Evolutionary conservation across 2,329 filamentous ascomycete genomes (phyloP), one percentile per base, ranked within the genome.

Genomic region (Ceratocystis variospora): DNA sequence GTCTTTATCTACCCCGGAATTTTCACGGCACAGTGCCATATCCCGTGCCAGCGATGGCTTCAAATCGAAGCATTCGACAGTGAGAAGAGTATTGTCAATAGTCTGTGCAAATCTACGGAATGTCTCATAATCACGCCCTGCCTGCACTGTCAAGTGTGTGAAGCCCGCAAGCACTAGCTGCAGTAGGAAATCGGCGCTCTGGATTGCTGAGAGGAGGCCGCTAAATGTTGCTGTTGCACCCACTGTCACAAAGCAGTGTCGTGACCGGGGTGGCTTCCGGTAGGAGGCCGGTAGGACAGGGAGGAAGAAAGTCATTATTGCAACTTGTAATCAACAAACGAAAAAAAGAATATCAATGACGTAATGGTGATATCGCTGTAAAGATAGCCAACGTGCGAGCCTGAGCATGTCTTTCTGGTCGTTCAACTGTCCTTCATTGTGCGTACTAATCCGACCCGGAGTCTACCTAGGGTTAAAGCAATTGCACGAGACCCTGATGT

Each of bases 201-300:
- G 77, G 10, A 87, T 82, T 41, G 87, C 83, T 55, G 80, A 76
- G 66, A 96, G 81, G 1, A 99, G 82, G 5, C 80, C 75, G 64
- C 81, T 79, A 76, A 99, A 99, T 22, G 87, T 83, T 17, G 92
- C 91, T 0, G 93, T 99, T 5, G 94, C 93, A 66, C 94, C 94
- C 37, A 96, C 88, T 0, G 94, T 97, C 66, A 96, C 87, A 70
- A 99, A 89, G 73, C 89, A 94, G 64, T 78, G 73, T 19, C 66
- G 66, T 10, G 62, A 31, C 31, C 8, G 59, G 19, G 71, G 62
- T 5, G 59, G 44, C 5, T 62, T 59, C 12, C 41, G 59, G 48
- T 61, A 59, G n/a, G 50, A 19, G 12, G 53, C 12, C 28, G 68
- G 61, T 37, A 70, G 66, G 69, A 68, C 69, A 63, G 64, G 68